Percentiles rank a stretch among this genome's conserved stretches.
phyloP scores from a whole-genome alignment of 768 basidiomycete genomes.

The Lentinula lateritia region DNA sequence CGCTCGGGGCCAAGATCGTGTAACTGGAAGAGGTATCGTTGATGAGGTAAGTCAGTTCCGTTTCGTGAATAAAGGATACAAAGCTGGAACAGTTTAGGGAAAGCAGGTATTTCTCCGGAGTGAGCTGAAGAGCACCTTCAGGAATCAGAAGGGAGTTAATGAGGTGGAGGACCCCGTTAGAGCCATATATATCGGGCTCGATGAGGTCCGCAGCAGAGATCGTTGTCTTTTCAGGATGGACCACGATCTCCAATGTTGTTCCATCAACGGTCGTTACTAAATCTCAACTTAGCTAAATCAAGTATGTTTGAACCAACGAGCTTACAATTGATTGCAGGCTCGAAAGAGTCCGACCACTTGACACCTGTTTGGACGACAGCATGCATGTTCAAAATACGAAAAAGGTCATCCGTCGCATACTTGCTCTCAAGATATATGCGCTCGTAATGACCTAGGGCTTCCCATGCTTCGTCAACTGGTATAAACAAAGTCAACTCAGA shows the following conservation, averaged over 20 bases:
- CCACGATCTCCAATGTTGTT: conserved; percentile 53
- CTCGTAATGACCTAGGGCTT: conserved; percentile 70
- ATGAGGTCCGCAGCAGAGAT: conserved; percentile 57
- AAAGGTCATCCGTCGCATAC: conserved; percentile 77
- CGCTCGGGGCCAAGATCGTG: conserved; percentile 89
- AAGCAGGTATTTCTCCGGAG: conserved; percentile 93
- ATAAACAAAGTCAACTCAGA: conserved; percentile 84
- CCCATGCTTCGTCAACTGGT: conserved; percentile 82
- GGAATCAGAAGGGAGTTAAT: conserved; percentile 81
- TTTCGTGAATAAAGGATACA: conserved; percentile 82
- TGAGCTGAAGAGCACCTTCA: conserved; percentile 67
- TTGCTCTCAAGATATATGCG: conserved; percentile 84
- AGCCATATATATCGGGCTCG: conserved; percentile 83
- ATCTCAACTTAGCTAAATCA: background rate
- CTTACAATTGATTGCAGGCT: conserved; percentile 48
- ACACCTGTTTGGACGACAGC: conserved; percentile 56
- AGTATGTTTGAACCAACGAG: conserved; percentile 6
- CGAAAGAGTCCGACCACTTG: conserved; percentile 62
- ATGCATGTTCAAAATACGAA: conserved; percentile 75
- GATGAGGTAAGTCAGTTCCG: conserved; percentile 64
- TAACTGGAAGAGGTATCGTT: conserved; percentile 64
- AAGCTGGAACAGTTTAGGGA: conserved; percentile 89
- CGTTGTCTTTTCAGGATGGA: conserved; percentile 46
- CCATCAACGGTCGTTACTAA: conserved; percentile 74
- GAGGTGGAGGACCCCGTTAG: conserved; percentile 92